phyloP scores from a whole-genome alignment of 768 basidiomycete species.

The Roridomyces roridus region DNA sequence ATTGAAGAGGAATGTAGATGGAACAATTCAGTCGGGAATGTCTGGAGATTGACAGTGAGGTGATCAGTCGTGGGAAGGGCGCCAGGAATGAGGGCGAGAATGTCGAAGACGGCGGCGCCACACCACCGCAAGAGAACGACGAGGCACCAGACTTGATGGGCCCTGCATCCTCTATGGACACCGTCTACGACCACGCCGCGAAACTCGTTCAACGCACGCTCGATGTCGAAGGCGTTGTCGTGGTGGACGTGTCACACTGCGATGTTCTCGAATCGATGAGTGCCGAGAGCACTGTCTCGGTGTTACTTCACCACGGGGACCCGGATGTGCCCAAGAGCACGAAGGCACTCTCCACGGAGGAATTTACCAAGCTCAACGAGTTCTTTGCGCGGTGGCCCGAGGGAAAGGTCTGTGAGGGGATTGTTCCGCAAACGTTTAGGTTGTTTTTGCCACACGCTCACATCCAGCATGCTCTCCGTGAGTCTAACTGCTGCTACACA shows the following conservation, averaged over 20 bases:
- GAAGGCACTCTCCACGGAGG: conserved; percentile 66
- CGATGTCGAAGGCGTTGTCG: conserved; percentile 90
- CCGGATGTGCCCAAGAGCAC: conserved; percentile 56
- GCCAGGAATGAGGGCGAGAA: conserved; percentile 35
- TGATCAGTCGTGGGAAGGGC: conserved; percentile 29
- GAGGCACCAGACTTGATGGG: conserved; percentile 38
- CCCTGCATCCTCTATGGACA: conserved; percentile 70
- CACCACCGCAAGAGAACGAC: background rate
- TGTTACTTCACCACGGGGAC: conserved; percentile 75
- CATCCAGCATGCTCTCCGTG: conserved; percentile 89
- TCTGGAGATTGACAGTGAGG: conserved; percentile 82
- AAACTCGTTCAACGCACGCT: conserved; percentile 88
- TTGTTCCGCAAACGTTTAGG: conserved; percentile 83
- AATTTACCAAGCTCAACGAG: conserved; percentile 74
- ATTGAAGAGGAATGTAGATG: conserved; percentile 59
- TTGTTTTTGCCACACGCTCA: conserved; percentile 77
- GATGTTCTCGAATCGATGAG: conserved; percentile 81
- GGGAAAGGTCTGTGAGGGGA: conserved; percentile 86
- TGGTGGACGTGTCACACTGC: conserved; percentile 92
- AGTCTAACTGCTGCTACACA: conserved; percentile 29
- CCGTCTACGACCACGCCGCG: conserved; percentile 89
- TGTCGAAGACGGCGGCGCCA: background rate
- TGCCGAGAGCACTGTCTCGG: conserved; percentile 65
- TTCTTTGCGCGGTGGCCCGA: conserved; percentile 85
- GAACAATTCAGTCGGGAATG: conserved; percentile 95